These are phyloP conservation scores for Kwoniella pini DNA, from an alignment of 768 basidiomycete species.

Conservation along the genomic window DNA sequence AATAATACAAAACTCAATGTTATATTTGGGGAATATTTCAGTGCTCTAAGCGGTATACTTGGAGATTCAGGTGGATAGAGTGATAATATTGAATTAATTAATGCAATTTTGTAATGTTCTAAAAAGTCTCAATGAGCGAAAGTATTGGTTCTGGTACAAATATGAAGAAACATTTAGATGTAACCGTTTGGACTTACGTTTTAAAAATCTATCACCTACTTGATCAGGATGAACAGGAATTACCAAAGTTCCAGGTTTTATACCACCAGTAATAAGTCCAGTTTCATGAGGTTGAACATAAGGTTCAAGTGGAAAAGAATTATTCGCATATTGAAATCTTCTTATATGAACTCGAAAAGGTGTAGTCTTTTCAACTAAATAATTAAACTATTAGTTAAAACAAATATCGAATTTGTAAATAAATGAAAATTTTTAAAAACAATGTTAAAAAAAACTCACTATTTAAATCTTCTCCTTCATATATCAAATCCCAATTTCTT, in stretches of 20 bases:
- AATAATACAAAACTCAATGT: conserved; percentile 88
- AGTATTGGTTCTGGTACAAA: too few relatives aligned
- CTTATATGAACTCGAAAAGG: conserved; percentile 33
- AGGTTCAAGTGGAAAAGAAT: conserved; percentile 36
- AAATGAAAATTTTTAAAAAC: too few relatives aligned
- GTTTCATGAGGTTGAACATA: conserved; percentile 38
- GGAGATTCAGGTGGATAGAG: conserved; percentile 36
- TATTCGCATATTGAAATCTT: conserved; percentile 24
- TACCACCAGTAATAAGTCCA: conserved; percentile 30
- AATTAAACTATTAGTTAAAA: neutral
- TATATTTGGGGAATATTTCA: conserved; percentile 77
- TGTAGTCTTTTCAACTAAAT: neutral
- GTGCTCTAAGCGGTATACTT: conserved; percentile 58
- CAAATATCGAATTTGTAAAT: too few relatives aligned
- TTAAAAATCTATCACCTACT: conserved; percentile 29
- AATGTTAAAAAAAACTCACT: conserved; percentile 6
- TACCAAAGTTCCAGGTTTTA: conserved; percentile 36
- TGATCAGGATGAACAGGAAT: conserved; percentile 42
- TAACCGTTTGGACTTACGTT: conserved; percentile 26
- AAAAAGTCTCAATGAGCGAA: too few relatives aligned
- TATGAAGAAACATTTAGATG: too few relatives aligned
- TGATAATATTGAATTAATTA: conserved; percentile 36
- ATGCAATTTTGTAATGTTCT: conserved; percentile 58
- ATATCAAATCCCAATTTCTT: conserved; percentile 39
- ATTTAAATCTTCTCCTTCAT: conserved; percentile 12